Conservation (phyloP, 768 basidiomycete genomes). For the Amanita pseudoporphyria region DNA sequence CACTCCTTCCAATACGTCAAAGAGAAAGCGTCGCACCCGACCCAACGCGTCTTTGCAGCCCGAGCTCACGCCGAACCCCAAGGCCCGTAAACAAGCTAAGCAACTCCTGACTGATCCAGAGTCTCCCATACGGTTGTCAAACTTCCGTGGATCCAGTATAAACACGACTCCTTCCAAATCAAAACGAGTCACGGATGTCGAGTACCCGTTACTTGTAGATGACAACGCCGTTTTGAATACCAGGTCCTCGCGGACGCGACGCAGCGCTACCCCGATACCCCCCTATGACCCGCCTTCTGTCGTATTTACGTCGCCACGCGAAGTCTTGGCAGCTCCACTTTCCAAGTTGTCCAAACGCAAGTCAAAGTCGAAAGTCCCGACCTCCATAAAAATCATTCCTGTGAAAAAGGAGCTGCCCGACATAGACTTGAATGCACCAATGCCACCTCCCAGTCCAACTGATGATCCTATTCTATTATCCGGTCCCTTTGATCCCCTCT, state of each 20-base stretch:
- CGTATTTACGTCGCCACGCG: constrained; percentile 63
- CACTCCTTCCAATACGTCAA: constrained; percentile 7
- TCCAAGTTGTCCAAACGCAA: constrained; percentile 23
- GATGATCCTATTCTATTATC: constrained; percentile 67
- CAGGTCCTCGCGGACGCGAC: constrained; percentile 20
- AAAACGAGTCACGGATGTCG: constrained; percentile 18
- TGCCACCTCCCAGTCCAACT: constrained; percentile 63
- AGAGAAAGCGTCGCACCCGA: constrained; percentile 11
- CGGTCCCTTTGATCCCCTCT: constrained; percentile 25
- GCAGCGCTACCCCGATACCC: constrained; percentile 47
- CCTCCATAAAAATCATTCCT: constrained; percentile 13
- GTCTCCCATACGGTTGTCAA: constrained; percentile 20
- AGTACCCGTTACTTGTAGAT: constrained; percentile 39
- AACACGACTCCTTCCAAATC: constrained; percentile 15
- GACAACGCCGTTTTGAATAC: constrained; percentile 28
- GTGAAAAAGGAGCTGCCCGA: constrained; percentile 62
- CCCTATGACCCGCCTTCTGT: constrained; percentile 58
- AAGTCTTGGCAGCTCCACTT: constrained; percentile 38
- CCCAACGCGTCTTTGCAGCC: constrained; percentile 14
- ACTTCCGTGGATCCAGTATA: background rate
- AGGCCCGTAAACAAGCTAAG: constrained; percentile 41
- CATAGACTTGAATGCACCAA: constrained; percentile 45
- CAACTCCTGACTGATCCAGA: constrained; percentile 11
- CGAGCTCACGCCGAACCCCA: constrained; percentile 49
- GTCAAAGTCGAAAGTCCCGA: constrained; percentile 9